Percentiles rank a stretch among this genome's conserved stretches.
Evolutionary conservation across 2,329 filamentous ascomycete genomes (phyloP).

Genomic region (Ophiognomonia clavigignenti-juglandacearum): DNA sequence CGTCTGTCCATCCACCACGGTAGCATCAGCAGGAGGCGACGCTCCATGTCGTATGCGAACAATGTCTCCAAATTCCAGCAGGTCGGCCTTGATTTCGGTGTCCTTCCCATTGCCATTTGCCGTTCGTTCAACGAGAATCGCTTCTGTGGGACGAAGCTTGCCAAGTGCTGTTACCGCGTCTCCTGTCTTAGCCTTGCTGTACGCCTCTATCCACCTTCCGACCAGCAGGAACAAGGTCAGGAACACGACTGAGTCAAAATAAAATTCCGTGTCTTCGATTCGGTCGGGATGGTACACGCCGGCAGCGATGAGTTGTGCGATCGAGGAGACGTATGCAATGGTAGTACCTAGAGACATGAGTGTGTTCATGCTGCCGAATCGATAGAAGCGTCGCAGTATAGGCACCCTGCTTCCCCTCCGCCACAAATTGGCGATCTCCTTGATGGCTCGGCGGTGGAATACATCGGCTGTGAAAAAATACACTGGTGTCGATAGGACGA

Average conservation of each 20-base stretch:
- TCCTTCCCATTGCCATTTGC: slow-evolving; percentile 32
- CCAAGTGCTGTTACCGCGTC: slow-evolving; percentile 78
- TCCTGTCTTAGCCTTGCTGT: slow-evolving; percentile 86
- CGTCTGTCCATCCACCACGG: slow-evolving; percentile 56
- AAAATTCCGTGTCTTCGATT: slow-evolving; percentile 53
- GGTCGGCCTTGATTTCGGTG: slow-evolving; percentile 51
- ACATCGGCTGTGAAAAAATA: slow-evolving; percentile 84
- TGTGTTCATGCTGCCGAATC: slow-evolving; percentile 97
- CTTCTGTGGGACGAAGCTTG: slow-evolving; percentile 72
- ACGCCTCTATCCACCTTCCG: slow-evolving; percentile 74
- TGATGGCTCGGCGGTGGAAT: slow-evolving; percentile 75
- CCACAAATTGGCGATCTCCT: slow-evolving; percentile 77
- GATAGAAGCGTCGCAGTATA: slow-evolving; percentile 70
- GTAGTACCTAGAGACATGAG: slow-evolving; percentile 84
- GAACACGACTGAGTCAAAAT: slow-evolving; percentile 93
- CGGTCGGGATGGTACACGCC: slow-evolving; percentile 35
- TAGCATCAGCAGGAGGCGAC: slow-evolving; percentile 81
- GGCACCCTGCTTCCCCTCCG: slow-evolving; percentile 68
- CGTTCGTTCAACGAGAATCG: slow-evolving; percentile 58
- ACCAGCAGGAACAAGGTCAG: slow-evolving; percentile 80
- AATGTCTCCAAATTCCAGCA: slow-evolving; percentile 68
- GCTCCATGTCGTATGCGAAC: slow-evolving; percentile 74
- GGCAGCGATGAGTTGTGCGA: slow-evolving; percentile 69
- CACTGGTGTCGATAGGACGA: slow-evolving; percentile 76
- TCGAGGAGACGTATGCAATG: slow-evolving; percentile 80